phyloP scores from a whole-genome alignment of 1,139 yeast genomes.

The Insectozyma bohioensis region DNA sequence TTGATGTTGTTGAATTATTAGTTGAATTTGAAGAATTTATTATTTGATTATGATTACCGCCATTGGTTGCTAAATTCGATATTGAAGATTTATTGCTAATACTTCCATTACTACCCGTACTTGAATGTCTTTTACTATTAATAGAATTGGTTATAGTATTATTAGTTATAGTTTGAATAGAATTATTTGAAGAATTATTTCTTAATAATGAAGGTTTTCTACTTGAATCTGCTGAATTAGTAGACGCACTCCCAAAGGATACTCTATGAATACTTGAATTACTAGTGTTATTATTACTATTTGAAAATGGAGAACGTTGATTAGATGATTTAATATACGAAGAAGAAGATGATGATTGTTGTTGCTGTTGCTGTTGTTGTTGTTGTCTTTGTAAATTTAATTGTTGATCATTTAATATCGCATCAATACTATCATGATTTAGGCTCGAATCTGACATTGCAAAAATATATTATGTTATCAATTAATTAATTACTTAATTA shows the following conservation, averaged over 20 bases:
- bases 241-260: conserved; percentile 4
- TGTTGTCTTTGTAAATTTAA: conserved; percentile 6
- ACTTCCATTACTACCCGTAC: conserved; percentile 2
- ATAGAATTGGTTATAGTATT: no score
- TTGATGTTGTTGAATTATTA: neutral
- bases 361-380: conserved; percentile 4
- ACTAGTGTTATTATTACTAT: conserved; percentile 1
- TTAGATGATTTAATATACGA: neutral
- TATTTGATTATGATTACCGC: no score
- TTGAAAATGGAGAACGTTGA: conserved; percentile 1
- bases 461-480: no score
- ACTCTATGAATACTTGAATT: conserved; percentile 2
- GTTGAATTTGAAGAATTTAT: neutral
- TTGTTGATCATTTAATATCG: conserved; percentile 2
- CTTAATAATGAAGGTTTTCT: conserved; percentile 20
- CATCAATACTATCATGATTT: conserved; percentile 4
- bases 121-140: conserved; percentile 6
- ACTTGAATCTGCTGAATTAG: conserved; percentile 8
- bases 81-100: neutral
- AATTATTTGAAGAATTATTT: conserved; percentile 14
- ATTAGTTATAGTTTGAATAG: neutral
- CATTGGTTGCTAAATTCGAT: no score
- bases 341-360: conserved; percentile 1
- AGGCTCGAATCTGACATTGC: conserved; percentile 2
- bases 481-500: no score